These are phyloP conservation scores for Leishmania arabica DNA, from an alignment of 208 protist genomes.

Conservation along the genomic window DNA sequence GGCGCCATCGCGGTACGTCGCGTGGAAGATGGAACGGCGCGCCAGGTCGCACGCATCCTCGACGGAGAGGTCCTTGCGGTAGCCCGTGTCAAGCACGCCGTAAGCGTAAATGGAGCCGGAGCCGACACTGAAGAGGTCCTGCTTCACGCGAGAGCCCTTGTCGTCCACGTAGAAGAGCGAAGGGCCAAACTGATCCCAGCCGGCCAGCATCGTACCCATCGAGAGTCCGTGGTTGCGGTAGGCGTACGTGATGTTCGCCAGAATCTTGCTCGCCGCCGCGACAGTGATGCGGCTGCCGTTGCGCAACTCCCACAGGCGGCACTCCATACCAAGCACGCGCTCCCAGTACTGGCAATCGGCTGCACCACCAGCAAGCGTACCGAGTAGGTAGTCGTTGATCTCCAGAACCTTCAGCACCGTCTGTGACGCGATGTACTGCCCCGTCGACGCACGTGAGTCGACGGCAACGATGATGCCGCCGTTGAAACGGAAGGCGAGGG, in stretches of 20 bases:
- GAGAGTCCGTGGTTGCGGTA: constrained; percentile 98
- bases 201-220: constrained; percentile 99
- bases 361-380: constrained; percentile 99
- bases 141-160: constrained; percentile 98
- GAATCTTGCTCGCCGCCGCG: constrained; percentile 99
- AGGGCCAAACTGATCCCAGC: constrained; percentile 97
- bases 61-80: constrained; percentile 92
- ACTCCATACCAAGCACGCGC: constrained; percentile 96
- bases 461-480: constrained; percentile 99
- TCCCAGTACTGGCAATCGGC: constrained; percentile 99
- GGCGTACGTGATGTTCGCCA: constrained; percentile 98
- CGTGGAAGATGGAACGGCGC: constrained; percentile 98
- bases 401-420: constrained; percentile 99
- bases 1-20: constrained; percentile 98
- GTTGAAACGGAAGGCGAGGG: constrained; percentile 98
- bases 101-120: constrained; percentile 99
- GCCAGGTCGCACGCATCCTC: constrained; percentile 99
- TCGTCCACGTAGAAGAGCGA: constrained; percentile 99
- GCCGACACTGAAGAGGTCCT: constrained; percentile 98
- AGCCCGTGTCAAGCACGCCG: constrained; percentile 98
- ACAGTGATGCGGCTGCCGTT: constrained; percentile 98
- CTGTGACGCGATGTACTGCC: constrained; percentile 98
- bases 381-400: constrained; percentile 99
- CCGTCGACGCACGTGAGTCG: constrained; percentile 99
- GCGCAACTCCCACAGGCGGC: constrained; percentile 93